Percentiles rank a stretch among this genome's conserved stretches.
These are phyloP conservation scores for Cicer arietinum DNA, from an alignment of 306 rosid genomes.

Conservation along the genomic window DNA sequence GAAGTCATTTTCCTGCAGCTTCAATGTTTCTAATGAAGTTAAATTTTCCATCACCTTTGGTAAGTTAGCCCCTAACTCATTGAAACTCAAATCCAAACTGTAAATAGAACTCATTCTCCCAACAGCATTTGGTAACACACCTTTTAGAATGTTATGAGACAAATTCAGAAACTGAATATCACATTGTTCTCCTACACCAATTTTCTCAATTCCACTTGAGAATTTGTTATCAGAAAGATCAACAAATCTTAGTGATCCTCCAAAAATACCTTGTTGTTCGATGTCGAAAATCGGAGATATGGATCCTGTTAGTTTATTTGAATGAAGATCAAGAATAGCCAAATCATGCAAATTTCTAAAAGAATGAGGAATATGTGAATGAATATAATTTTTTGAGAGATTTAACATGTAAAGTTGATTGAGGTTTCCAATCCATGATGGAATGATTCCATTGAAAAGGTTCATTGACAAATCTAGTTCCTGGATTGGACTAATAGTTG, in stretches of 20 bases:
- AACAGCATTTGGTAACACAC: constrained; percentile 53
- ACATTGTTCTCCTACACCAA: constrained; percentile 48
- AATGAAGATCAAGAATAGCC: constrained; percentile 71
- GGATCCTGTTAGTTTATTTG: constrained; percentile 67
- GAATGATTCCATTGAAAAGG: constrained; percentile 64
- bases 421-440: constrained; percentile 66
- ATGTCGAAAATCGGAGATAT: constrained; percentile 49
- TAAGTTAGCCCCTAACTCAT: constrained; percentile 54
- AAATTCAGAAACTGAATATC: constrained; percentile 63
- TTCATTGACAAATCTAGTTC: constrained; percentile 73
- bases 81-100: constrained; percentile 70
- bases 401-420: constrained; percentile 59
- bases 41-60: constrained; percentile 60
- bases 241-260: constrained; percentile 52
- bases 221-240: constrained; percentile 75
- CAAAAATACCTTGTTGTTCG: constrained; percentile 40
- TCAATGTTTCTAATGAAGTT: constrained; percentile 57
- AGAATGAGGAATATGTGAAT: constrained; percentile 61
- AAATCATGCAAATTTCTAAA: constrained; percentile 52
- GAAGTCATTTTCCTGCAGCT: constrained; percentile 68
- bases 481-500: constrained; percentile 51
- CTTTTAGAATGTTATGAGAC: constrained; percentile 64
- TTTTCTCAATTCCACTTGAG: constrained; percentile 58
- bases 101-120: constrained; percentile 51
- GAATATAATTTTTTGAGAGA: constrained; percentile 68